Percentiles rank a stretch among this genome's conserved stretches.
Conservation (phyloP, 2,329 filamentous ascomycete species). For the Emmonsiellopsis sp. region DNA sequence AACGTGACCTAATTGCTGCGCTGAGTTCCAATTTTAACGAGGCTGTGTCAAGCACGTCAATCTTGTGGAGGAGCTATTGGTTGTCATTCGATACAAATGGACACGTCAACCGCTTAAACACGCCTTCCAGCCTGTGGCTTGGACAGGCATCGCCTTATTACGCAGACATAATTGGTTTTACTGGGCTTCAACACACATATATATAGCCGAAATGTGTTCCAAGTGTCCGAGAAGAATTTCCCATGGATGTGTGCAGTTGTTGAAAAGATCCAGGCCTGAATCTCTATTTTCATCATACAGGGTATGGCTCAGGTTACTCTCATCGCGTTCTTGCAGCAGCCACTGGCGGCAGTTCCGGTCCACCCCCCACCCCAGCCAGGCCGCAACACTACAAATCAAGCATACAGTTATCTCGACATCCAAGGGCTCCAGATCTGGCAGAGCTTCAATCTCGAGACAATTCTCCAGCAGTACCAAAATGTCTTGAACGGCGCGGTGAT, state of each 20-base stretch:
- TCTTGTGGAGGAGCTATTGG: constrained; percentile 1
- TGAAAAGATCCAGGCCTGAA: not conserved
- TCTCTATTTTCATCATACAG: not conserved
- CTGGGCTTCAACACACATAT: not conserved
- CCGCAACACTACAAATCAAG: constrained; percentile 1
- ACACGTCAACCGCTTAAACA: not conserved
- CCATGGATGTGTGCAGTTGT: not conserved
- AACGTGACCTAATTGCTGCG: not conserved
- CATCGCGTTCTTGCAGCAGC: no score
- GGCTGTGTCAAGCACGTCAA: not conserved
- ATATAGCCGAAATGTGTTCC: constrained; percentile 1
- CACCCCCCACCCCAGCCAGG: not conserved
- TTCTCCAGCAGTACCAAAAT: not conserved
- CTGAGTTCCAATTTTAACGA: constrained; percentile 1
- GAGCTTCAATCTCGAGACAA: not conserved
- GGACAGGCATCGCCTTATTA: not conserved
- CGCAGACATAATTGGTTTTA: not conserved
- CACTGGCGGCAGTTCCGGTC: not conserved
- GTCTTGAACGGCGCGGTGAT: not conserved
- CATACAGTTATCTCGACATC: not conserved
- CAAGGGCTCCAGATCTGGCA: not conserved
- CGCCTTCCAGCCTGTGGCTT: not conserved
- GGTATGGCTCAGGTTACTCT: no score
- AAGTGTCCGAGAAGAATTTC: not conserved
- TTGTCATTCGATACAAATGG: constrained; percentile 1